Evolutionary conservation across 73 alveolate species (phyloP), one percentile per base, ranked within the genome.

Genomic region (Paramecium biaurelia): DNA sequence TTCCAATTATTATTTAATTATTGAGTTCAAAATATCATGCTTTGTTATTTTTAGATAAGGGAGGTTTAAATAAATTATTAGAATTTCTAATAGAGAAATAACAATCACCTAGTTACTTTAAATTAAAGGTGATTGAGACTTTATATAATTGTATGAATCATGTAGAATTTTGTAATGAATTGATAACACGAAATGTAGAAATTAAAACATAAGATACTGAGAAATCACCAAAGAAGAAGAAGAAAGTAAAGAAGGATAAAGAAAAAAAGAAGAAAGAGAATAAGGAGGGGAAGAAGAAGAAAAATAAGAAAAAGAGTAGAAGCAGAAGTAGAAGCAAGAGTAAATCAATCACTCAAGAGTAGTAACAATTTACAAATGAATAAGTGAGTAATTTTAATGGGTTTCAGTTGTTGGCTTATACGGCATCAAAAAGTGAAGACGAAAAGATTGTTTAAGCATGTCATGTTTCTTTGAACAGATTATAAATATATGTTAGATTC

Each of bases 1-100:
- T 79, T 34, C 90, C 90, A 8, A 38, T 79, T 11, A 79, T 79
- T 0, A 79, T 79, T 2, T 20, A 79, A 30, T 47, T 79, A 47
- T 8, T 79, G 53, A 79, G 90, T 79, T 79, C 90, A 42, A 79
- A 79, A 45, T 79, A 30, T 21, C 90, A 79, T 79, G 90, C 90
- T 8, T 24, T 79, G 18, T 47, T 34, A 38, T 79, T 79, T 41
- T 47, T 79, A 21, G 90, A 79, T 24, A 43, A 79, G 53, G 90
- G 90, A 47, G 90, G 90, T 8, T 45, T 79, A 24, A 42, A 21
- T 79, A 23, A 30, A 21, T 43, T 79, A 43, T 18, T 79, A 5
- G 72, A 79, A 42, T 79, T 41, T 34, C 26, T 79, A 12, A 43
- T 23, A n/a, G 90, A 79, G n/a, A 79, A 79, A 79, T 14, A 79